Base-by-base conservation (phyloP, 1,139 yeast genomes). In the Yamadazyma atmosphaerica region DNA sequence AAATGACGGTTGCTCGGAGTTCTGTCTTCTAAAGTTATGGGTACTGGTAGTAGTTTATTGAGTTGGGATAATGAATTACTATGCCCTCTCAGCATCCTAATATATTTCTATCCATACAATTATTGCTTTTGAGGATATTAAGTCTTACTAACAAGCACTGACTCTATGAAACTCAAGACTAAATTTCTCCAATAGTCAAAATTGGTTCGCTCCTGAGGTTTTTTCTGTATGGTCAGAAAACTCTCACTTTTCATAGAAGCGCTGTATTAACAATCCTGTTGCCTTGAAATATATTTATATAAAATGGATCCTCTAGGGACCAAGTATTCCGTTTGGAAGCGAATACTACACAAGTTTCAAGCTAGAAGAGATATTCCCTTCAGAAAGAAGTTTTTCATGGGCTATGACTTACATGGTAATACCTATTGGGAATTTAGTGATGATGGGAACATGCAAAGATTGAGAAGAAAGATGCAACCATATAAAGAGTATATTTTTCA, bases 381-480 rank as follows among this genome's bases (percentile, higher is more conserved):
- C 58, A 72, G 87, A 38, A 67, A 65, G 43, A 65, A 63, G 52
- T 79, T 74, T 50, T 79, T 79, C 45, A 61, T 77, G n/a, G 80
- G 95, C 8, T 86, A 85, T 55, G 95, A 86, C 54, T 67, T 86
- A 14, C 81, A 80, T 34, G 95, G 94, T 4, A 86, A 86, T 56
- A 81, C 92, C 3, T 86, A 82, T 60, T 86, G 95, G 95, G 95
- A 86, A 56, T 81, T 84, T 60, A 71, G 74, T 34, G 53, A 67
- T 9, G 81, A 77, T 45, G 81, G 75, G 4, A 67, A 65, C 47
- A 50, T 60, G 61, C 69, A 61, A 33, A 52, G 76, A 40, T 63
- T 77, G 36, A 59, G 83, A 38, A 51, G 83, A 32, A 74, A 76
- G 44, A 60, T 74, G 47, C 75, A 74, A 42, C 83, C 83, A 1